phyloP scores from a whole-genome alignment of 1,139 yeast species.

The Suhomyces choctaworum region DNA sequence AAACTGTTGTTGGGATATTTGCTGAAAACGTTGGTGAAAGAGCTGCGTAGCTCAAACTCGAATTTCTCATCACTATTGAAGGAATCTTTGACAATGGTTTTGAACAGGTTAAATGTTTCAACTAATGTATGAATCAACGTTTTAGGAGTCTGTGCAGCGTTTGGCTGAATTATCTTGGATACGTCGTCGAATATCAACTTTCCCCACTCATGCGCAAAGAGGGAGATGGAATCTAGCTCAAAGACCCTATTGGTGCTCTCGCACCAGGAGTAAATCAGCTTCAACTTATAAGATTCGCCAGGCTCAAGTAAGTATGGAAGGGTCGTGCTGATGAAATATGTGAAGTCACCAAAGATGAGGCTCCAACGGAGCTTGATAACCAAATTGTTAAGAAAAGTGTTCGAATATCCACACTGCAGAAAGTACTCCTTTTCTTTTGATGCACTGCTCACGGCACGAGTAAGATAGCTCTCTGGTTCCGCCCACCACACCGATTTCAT shows the following conservation, averaged over 20 bases:
- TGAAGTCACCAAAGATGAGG: conserved; percentile 31
- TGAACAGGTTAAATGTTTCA: conserved; percentile 7
- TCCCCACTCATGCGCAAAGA: conserved; percentile 17
- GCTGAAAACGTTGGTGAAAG: conserved; percentile 29
- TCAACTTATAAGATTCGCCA: conserved; percentile 16
- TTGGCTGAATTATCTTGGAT: conserved; percentile 3
- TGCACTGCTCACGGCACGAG: conserved; percentile 14
- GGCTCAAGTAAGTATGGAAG: conserved; percentile 23
- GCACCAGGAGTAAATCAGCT: conserved; percentile 14
- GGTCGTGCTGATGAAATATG: conserved; percentile 18
- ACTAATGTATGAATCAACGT: conserved; percentile 7
- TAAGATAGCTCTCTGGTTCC: conserved; percentile 23
- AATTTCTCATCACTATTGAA: conserved; percentile 20
- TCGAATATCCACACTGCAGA: conserved; percentile 25
- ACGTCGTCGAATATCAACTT: conserved; percentile 11
- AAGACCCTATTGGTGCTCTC: conserved; percentile 12
- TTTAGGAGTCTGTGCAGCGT: conserved; percentile 2
- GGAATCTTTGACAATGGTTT: conserved; percentile 9
- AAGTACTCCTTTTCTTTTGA: conserved; percentile 18
- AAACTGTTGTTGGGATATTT: conserved; percentile 20
- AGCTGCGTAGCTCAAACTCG: conserved; percentile 31
- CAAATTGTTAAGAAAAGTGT: conserved; percentile 23
- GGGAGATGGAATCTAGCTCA: conserved; percentile 15
- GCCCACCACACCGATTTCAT: conserved; percentile 23
- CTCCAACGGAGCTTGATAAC: conserved; percentile 31